phyloP scores from a whole-genome alignment of 2,329 filamentous ascomycete genomes.

The Aspergillus neotritici region DNA sequence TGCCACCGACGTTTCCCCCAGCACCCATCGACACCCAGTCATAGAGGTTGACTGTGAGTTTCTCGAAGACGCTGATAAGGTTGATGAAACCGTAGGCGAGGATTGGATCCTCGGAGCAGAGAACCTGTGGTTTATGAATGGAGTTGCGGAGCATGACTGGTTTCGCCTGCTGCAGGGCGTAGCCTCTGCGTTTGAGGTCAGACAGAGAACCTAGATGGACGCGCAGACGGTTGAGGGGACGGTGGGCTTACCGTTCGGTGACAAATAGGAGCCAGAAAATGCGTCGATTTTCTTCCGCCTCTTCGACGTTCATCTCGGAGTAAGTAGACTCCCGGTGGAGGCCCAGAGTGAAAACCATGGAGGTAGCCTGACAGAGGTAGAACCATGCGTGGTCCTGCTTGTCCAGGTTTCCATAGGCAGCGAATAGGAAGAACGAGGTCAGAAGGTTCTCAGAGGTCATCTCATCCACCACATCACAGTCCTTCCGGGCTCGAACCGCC shows the following conservation, averaged over 20 bases:
- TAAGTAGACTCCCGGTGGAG: constrained; percentile 49
- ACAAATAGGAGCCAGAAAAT: constrained; percentile 70
- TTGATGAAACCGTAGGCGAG: constrained; percentile 38
- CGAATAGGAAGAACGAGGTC: constrained; percentile 76
- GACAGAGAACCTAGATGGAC: not conserved
- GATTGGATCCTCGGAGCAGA: constrained; percentile 51
- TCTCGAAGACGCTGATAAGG: constrained; percentile 37
- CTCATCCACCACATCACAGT: constrained; percentile 37
- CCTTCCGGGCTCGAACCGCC: constrained; percentile 42
- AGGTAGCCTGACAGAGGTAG: constrained; percentile 69
- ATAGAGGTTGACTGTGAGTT: constrained; percentile 32
- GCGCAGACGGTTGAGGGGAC: not conserved
- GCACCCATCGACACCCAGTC: constrained; percentile 36
- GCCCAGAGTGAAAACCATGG: constrained; percentile 48
- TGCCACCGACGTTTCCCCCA: constrained; percentile 25
- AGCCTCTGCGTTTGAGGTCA: constrained; percentile 47
- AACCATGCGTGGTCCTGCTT: constrained; percentile 74
- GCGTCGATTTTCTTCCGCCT: constrained; percentile 59
- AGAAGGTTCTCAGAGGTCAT: constrained; percentile 43
- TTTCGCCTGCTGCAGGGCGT: constrained; percentile 64
- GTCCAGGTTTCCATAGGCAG: constrained; percentile 64
- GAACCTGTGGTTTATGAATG: constrained; percentile 57
- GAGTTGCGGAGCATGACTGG: constrained; percentile 66
- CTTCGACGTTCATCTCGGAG: constrained; percentile 41
- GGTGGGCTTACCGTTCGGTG: constrained; percentile 56